Evolutionary conservation across 495 filamentous ascomycete genomes (phyloP).

Genomic region (Hypoxylon rickii): DNA sequence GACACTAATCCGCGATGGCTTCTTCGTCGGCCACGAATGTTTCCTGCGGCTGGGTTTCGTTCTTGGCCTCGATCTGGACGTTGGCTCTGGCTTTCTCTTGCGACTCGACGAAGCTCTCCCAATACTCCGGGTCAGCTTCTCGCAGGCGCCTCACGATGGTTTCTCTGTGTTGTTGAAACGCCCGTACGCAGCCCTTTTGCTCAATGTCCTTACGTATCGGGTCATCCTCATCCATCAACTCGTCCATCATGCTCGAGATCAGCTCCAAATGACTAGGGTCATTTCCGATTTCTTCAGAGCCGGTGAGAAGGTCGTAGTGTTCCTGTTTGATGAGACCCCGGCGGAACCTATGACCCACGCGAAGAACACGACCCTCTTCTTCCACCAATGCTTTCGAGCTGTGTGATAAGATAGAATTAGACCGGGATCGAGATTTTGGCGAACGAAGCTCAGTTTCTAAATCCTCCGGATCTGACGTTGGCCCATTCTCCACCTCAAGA

Average conservation of each 20-base stretch:
- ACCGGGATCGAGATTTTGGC: constrained; percentile 60
- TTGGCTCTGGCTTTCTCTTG: constrained; percentile 71
- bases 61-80: constrained; percentile 37
- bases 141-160: constrained; percentile 56
- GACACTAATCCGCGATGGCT: constrained; percentile 37
- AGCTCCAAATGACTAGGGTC: constrained; percentile 59
- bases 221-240: constrained; percentile 59
- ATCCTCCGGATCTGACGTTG: constrained; percentile 47
- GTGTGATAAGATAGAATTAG: constrained; percentile 78
- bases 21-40: constrained; percentile 30
- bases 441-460: constrained; percentile 41
- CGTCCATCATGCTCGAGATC: constrained; percentile 66
- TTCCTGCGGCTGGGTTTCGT: constrained; percentile 18
- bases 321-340: constrained; percentile 57
- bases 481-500: constrained; percentile 33
- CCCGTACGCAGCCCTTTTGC: constrained; percentile 58
- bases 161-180: constrained; percentile 61
- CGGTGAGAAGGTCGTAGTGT: constrained; percentile 48
- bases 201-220: constrained; percentile 60
- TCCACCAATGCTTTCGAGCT: constrained; percentile 76
- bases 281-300: constrained; percentile 54
- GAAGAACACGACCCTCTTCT: constrained; percentile 89
- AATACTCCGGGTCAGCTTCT: constrained; percentile 62
- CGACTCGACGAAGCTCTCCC: constrained; percentile 67
- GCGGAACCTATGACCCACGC: constrained; percentile 79